Evolutionary conservation across 2,329 filamentous ascomycete species (phyloP), one percentile per base, ranked within the genome.

Genomic region (Microcyclosporella mali): DNA sequence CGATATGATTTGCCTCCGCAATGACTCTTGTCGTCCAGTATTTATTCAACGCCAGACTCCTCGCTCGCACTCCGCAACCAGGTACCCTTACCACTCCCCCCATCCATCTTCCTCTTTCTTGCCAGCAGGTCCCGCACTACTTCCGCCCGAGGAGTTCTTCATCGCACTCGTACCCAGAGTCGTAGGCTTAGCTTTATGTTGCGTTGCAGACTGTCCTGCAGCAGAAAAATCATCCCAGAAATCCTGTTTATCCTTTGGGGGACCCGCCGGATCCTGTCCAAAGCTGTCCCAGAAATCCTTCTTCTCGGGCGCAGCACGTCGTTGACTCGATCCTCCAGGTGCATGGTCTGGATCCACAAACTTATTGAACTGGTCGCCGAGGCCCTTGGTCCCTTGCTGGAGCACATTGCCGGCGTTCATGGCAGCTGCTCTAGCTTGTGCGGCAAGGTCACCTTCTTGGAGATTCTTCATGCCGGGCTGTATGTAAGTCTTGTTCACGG

Each of bases 211-310:
- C 52, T 63, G 62, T 3, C 54, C 62, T 9, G 58, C 60, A 14
- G 59, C 58, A 11, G 67, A 58, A 52, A 72, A 72, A 37, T 69
- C 67, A 50, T 73, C 67, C 71, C 72, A 73, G 46, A 74, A 73
- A 45, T 69, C 69, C 53, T 67, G 83, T 77, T 71, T 72, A 33
- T 73, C 70, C 36, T 63, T 63, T 4, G 61, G 53, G 4, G 69
- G 70, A 0, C 70, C 70, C 19, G 60, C 59, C 0, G 80, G 83
- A 18, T 83, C 65, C 19, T 77, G 79, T 0, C 88, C 83, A 66
- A 97, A 95, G 55, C 84, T 84, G 62, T 95, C 89, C 89, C 89
- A 95, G 67, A 95, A 95, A 54, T 85, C 84, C 62, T 84, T 84
- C 66, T 82, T 85, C 47, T 81, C 78, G 6, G 77, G 77, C 64